These are phyloP conservation scores for Colletotrichum chlorophyti DNA, from an alignment of 2,329 filamentous ascomycete species.

Conservation along the genomic window DNA sequence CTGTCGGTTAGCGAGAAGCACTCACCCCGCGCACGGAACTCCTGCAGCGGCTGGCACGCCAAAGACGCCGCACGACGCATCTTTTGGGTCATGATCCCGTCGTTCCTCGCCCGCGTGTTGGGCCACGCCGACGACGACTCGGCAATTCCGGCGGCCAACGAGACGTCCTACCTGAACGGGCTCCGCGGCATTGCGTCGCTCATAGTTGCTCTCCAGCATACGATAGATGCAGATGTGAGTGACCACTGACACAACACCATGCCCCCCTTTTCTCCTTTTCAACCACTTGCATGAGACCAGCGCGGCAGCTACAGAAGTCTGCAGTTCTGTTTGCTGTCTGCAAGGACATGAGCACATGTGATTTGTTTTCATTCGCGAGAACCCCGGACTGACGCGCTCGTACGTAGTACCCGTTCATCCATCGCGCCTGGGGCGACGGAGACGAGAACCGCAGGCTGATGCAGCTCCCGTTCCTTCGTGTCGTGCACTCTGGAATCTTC, in stretches of 20 bases:
- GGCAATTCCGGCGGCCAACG: neutral
- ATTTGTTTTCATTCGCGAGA: conserved; percentile 36
- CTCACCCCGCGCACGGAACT: neutral
- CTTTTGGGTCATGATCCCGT: neutral
- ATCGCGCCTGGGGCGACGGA: conserved; percentile 7
- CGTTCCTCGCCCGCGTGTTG: neutral
- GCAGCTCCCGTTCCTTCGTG: conserved; percentile 36
- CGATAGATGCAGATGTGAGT: conserved; percentile 34
- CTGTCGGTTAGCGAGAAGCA: neutral
- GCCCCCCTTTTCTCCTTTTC: conserved; percentile 20
- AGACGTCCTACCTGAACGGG: conserved; percentile 63
- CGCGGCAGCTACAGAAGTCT: too few relatives aligned
- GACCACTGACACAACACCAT: neutral
- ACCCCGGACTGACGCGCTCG: conserved; percentile 42
- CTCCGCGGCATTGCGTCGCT: conserved; percentile 62
- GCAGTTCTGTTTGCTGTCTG: neutral
- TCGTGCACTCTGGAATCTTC: conserved; percentile 35
- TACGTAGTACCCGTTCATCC: neutral
- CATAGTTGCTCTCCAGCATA: conserved; percentile 62
- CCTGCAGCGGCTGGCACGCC: neutral
- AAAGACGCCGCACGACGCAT: neutral
- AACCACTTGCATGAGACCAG: neutral
- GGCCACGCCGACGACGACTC: neutral
- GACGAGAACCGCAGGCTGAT: conserved; percentile 12
- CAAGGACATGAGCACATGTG: conserved; percentile 40